Percentiles rank a stretch among this genome's conserved stretches.
Conservation (phyloP, 257 asterid species). For the Solanum paucissectum region DNA sequence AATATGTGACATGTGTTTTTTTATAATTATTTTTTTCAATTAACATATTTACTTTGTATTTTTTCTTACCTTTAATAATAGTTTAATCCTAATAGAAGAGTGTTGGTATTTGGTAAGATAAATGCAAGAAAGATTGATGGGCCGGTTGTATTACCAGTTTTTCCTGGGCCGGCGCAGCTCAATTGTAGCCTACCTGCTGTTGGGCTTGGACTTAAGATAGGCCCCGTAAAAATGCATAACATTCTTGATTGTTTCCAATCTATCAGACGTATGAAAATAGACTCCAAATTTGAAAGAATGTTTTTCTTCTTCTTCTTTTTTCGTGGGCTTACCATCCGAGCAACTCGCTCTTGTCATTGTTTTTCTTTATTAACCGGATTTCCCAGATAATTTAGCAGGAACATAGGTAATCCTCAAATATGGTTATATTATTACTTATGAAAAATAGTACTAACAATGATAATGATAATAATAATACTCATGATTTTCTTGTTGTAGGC, state of each 20-base stretch:
- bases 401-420: background rate
- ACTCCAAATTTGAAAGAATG: background rate
- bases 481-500: background rate
- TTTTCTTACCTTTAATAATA: background rate
- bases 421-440: background rate
- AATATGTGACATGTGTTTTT: background rate
- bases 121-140: background rate
- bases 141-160: background rate
- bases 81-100: background rate
- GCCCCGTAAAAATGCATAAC: background rate
- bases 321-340: accelerated
- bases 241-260: background rate
- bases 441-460: background rate
- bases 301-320: too few relatives aligned
- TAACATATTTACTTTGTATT: background rate
- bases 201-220: background rate
- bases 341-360: background rate
- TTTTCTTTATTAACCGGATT: background rate
- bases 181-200: background rate
- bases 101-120: background rate
- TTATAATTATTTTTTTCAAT: background rate
- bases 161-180: background rate
- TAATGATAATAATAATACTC: background rate
- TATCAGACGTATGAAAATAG: background rate
- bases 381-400: background rate